Percentiles rank a stretch among this genome's conserved stretches.
Evolutionary conservation across 2,329 filamentous ascomycete genomes (phyloP).

Genomic region (Didymella glomerata): DNA sequence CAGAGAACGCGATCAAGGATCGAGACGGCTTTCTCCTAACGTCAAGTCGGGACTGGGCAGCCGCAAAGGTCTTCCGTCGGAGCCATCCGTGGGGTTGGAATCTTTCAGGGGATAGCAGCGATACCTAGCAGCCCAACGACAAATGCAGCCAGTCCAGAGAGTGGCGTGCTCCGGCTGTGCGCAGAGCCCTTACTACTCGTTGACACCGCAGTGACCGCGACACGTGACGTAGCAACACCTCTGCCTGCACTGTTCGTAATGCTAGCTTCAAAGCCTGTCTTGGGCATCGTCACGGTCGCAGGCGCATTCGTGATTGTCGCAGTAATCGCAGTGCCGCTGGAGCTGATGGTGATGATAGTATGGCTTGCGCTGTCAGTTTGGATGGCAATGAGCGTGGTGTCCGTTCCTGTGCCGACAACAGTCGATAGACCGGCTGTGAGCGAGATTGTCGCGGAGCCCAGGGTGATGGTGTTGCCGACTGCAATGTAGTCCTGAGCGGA

Average conservation of each 20-base stretch:
- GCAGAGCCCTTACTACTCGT: slow-evolving; percentile 12
- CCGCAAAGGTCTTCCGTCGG: background rate
- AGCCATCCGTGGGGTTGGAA: background rate
- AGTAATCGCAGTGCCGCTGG: slow-evolving; percentile 39
- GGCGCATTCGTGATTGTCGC: slow-evolving; percentile 36
- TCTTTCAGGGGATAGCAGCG: background rate
- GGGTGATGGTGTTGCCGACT: slow-evolving; percentile 23
- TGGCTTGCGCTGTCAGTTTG: slow-evolving; percentile 36
- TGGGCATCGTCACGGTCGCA: slow-evolving; percentile 30
- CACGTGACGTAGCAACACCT: background rate
- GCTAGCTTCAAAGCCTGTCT: slow-evolving; percentile 34
- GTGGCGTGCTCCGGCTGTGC: background rate
- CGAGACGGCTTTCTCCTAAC: background rate
- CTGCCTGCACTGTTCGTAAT: slow-evolving; percentile 24
- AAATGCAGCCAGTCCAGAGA: background rate
- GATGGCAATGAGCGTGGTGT: slow-evolving; percentile 35
- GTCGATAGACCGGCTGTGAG: slow-evolving; percentile 43
- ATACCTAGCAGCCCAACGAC: background rate
- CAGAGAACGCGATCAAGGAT: background rate
- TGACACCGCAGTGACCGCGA: background rate
- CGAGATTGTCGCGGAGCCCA: slow-evolving; percentile 32
- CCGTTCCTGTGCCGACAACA: slow-evolving; percentile 30
- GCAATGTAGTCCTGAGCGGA: slow-evolving; percentile 11
- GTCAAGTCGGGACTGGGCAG: background rate
- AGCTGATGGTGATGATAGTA: slow-evolving; percentile 38